Evolutionary conservation across 441 rosid genomes (phyloP), one percentile per base, ranked within the genome.

Genomic region (Dalechampia spathulata): DNA sequence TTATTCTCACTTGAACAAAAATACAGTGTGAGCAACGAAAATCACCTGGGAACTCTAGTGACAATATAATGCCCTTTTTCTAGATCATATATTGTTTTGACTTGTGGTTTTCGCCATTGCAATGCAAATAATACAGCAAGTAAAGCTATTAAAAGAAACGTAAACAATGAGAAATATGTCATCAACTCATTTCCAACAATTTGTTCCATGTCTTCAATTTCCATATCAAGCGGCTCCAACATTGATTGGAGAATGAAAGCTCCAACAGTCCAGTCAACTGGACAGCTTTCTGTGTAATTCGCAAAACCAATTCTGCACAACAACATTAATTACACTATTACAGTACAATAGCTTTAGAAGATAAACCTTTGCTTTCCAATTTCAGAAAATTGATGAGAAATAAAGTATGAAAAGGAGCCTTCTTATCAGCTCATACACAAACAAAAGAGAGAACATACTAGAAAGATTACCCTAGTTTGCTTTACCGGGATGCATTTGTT

Each of bases 241-340:
- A 63, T 58, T 12, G 77, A 65, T 7, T 71, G 67, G 27, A 69
- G 48, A 55, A 74, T 43, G 61, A 74, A 74, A 60, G 79, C 79
- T 64, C 82, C 82, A 0, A 77, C 72, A 20, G 75, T 74, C 82
- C 82, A 74, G 64, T 77, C 82, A 21, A 66, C 52, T 6, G 71
- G 65, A 42, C 43, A 55, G 50, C 60, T 63, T 57, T 58, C 69
- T 1, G 61, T 61, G 30, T 63, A 53, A 53, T 74, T 63, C 8
- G 57, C 44, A 25, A 63, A 60, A 36, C 63, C 65, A 37, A 58
- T 58, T 62, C 82, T 77, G 71, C 38, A 16, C 4, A 34, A 39
- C 38, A 45, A 28, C 9, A 1, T 5, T 5, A 25, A 23, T 32
- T 30, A 30, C 34, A n/a, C n/a, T n/a, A n/a, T n/a, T n/a, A n/a